These are phyloP conservation scores for Penicillium sp. DNA, from an alignment of 2,329 filamentous ascomycete genomes.

Conservation along the genomic window DNA sequence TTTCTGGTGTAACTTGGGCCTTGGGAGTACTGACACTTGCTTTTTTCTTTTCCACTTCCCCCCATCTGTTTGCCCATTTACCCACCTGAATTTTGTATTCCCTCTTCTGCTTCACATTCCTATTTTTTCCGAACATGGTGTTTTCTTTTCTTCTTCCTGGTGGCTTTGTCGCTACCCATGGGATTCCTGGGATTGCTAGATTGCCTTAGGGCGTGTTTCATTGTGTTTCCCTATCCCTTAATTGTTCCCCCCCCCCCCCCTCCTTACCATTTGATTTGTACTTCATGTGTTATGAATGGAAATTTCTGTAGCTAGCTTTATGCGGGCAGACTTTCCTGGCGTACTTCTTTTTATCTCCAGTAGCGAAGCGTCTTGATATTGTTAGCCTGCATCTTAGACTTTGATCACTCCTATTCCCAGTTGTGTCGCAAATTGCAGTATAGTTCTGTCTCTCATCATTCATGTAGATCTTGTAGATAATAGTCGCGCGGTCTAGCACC, in stretches of 20 bases:
- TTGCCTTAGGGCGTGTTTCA: neutral
- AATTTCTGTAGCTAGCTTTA: slow-evolving; percentile 27
- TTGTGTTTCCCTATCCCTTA: slow-evolving; percentile 20
- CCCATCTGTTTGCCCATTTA: slow-evolving; percentile 5
- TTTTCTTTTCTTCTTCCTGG: slow-evolving; percentile 13
- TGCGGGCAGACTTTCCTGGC: slow-evolving; percentile 13
- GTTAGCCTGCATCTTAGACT: slow-evolving; percentile 20
- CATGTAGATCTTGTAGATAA: neutral
- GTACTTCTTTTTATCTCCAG: slow-evolving; percentile 6
- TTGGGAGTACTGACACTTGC: slow-evolving; percentile 7
- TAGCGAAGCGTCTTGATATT: slow-evolving; percentile 11
- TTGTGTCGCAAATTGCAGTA: neutral
- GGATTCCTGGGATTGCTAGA: slow-evolving; percentile 6
- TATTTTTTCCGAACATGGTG: slow-evolving; percentile 15
- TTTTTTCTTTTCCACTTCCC: slow-evolving; percentile 12
- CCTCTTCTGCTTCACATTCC: slow-evolving; percentile 24
- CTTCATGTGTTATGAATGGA: slow-evolving; percentile 29
- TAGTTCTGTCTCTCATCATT: neutral
- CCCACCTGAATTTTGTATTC: neutral
- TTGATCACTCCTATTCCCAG: neutral
- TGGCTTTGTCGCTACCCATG: neutral
- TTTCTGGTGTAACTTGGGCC: slow-evolving; percentile 7
- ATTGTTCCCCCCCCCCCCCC: slow-evolving; percentile 12
- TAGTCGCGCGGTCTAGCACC: too few species aligned
- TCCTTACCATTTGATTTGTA: slow-evolving; percentile 31